phyloP scores from a whole-genome alignment of 768 basidiomycete genomes.

The Macrocybe gigantea region DNA sequence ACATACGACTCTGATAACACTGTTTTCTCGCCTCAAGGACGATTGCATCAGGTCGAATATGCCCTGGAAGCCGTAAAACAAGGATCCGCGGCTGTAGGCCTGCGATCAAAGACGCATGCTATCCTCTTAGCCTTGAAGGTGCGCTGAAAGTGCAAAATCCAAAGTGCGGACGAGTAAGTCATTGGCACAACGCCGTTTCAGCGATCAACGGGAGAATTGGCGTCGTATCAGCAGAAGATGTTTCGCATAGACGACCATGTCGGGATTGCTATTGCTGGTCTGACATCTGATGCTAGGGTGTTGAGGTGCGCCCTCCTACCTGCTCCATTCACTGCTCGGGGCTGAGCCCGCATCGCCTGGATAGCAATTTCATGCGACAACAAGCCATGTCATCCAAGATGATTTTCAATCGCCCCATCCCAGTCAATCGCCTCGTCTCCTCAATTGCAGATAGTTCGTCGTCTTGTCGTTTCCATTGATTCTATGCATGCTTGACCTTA shows the following conservation, averaged over 20 bases:
- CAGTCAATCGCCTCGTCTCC: slow-evolving; percentile 89
- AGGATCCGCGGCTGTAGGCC: slow-evolving; percentile 96
- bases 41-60: slow-evolving; percentile 97
- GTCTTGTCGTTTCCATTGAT: background rate
- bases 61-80: slow-evolving; percentile 99
- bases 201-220: slow-evolving; percentile 97
- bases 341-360: background rate
- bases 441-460: slow-evolving; percentile 91
- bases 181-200: slow-evolving; percentile 20
- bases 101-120: slow-evolving; percentile 93
- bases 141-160: slow-evolving; percentile 10
- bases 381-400: slow-evolving; percentile 95
- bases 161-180: background rate
- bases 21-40: slow-evolving; percentile 93
- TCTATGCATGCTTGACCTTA: background rate
- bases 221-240: slow-evolving; percentile 99
- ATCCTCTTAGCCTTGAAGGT: slow-evolving; percentile 92
- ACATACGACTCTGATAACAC: slow-evolving; percentile 99
- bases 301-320: slow-evolving; percentile 59
- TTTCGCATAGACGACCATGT: slow-evolving; percentile 99
- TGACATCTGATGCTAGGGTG: slow-evolving; percentile 97
- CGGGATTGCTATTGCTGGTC: slow-evolving; percentile 98
- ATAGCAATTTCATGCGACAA: slow-evolving; percentile 98
- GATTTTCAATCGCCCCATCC: slow-evolving; percentile 92
- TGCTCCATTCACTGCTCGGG: background rate